Evolutionary conservation across 164 flowering plant species (phyloP).

Genomic region (Macadamia tetraphylla): DNA sequence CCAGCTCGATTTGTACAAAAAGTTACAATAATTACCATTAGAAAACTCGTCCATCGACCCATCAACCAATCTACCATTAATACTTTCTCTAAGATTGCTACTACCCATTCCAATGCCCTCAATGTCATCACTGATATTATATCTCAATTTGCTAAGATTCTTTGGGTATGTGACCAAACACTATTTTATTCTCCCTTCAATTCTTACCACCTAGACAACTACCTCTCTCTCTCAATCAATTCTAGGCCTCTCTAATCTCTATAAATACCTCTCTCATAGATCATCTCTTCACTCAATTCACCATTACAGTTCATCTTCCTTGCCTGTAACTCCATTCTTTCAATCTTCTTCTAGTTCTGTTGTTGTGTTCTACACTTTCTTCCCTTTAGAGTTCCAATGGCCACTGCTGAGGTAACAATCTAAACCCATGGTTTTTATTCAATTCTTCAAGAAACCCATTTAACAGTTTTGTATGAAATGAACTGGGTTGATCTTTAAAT

Average conservation of each 20-base stretch:
- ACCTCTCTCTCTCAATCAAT: background rate
- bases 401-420: background rate
- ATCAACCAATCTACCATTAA: no score
- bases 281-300: background rate
- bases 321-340: background rate
- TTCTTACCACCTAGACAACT: background rate
- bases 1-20: background rate
- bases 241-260: background rate
- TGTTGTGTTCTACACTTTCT: no score
- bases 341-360: background rate
- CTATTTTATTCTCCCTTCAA: background rate
- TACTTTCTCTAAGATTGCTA: background rate
- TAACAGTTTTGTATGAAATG: no score
- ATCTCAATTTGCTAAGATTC: background rate
- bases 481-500: no score
- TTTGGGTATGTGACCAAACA: no score
- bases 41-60: background rate
- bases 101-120: background rate
- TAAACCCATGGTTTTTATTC: background rate
- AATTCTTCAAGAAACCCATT: no score
- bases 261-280: background rate
- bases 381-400: slow-evolving; percentile 1
- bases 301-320: background rate
- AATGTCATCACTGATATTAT: background rate
- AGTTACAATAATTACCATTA: background rate